phyloP scores from a whole-genome alignment of 225 moss, liverwort and hornwort genomes.

The Pleurozium schreberi region DNA sequence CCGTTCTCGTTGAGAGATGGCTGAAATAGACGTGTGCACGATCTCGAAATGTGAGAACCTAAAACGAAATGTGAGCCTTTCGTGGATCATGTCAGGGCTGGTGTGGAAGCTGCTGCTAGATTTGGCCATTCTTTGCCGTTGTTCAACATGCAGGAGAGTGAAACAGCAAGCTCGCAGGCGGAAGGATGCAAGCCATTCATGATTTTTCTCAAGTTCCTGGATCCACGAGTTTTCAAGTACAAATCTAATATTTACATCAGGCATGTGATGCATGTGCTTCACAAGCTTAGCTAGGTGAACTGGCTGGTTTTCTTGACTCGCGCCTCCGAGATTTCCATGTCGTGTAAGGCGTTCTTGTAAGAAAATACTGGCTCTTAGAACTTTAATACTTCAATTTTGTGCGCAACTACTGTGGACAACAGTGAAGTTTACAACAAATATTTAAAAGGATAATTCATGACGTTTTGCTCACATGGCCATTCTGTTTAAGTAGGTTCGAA shows the following conservation, averaged over 20 bases:
- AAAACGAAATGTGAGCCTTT: neutral
- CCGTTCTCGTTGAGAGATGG: slow-evolving; percentile 6
- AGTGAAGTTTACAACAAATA: neutral
- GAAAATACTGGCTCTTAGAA: neutral
- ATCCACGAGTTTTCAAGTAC: neutral
- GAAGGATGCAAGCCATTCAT: neutral
- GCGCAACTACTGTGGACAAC: neutral
- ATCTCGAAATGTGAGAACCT: slow-evolving; percentile 41
- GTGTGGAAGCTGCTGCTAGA: neutral
- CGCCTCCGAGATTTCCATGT: neutral
- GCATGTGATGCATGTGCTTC: neutral
- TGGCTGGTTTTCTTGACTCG: neutral
- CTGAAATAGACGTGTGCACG: slow-evolving; percentile 51
- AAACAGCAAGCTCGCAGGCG: neutral
- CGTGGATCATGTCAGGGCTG: slow-evolving; percentile 39
- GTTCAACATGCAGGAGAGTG: neutral
- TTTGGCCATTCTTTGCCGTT: neutral
- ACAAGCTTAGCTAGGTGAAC: neutral
- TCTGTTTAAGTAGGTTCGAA: neutral
- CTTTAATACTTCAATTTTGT: neutral
- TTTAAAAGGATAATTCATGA: neutral
- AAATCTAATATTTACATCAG: too few relatives aligned
- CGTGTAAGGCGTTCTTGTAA: neutral
- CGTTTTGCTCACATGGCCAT: neutral
- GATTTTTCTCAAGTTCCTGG: neutral